Base-by-base conservation (phyloP, 108 stramenopile genomes). In the Skeletonema tropicum region DNA sequence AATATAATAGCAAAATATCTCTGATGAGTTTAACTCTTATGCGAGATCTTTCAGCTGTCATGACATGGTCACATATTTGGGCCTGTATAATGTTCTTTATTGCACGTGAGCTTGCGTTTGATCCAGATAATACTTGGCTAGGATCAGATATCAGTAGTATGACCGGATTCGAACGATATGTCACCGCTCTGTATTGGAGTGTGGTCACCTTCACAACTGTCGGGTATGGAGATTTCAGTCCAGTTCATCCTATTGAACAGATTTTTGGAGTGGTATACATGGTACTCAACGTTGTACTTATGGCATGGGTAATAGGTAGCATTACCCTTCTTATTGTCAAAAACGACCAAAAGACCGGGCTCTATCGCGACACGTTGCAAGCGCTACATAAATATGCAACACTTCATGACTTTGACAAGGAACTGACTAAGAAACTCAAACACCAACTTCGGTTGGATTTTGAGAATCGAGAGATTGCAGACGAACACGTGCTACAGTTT, bases 41-140 rank as follows among this genome's bases (percentile, higher is more conserved):
- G 17, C 74, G 89, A 30, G 86, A 89, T 67, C 80, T 85, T 48
- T 62, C 61, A 11, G 79, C 59, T 23, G 85, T 79, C 15, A 62
- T 87, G 21, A 60, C 85, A 11, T 87, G 85, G 86, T 64, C 82
- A 8, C 89, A 89, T 36, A 77, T 85, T 30, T 60, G 82, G 52
- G 89, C 89, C 0, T 89, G 89, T 32, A 72, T 80, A 60, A 80
- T 89, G 70, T 89, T 75, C 52, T 89, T 87, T 46, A 86, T 89
- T 48, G 86, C 89, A 29, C 36, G 82, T 1, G 73, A 85, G 31
- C 71, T 70, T 25, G 71, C 68, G 41, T 89, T 87, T 73, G 76
- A 86, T 30, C 31, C 15, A 35, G 86, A 85, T 9, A 55, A 70
- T 5, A 87, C 86, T 10, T 87, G 86, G 89, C 68, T 87, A 59